phyloP scores from a whole-genome alignment of 495 filamentous ascomycete species.

The Xeromyces bisporus region DNA sequence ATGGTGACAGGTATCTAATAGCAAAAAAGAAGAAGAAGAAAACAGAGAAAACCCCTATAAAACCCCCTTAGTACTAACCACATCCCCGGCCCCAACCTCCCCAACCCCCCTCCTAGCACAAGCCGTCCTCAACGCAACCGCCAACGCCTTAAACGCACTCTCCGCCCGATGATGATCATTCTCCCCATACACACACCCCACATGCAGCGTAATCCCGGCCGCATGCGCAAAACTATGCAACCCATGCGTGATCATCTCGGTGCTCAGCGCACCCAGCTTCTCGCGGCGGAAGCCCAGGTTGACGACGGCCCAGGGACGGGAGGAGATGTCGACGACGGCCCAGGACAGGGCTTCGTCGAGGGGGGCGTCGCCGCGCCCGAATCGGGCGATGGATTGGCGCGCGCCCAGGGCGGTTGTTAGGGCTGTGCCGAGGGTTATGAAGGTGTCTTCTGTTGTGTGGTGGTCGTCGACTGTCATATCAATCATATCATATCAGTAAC shows the following conservation, averaged over 20 bases:
- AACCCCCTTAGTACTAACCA: constrained; percentile 92
- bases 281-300: constrained; percentile 69
- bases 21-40: too few species aligned
- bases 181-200: constrained; percentile 69
- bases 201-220: constrained; percentile 81
- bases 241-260: constrained; percentile 95
- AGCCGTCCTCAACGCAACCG: constrained; percentile 64
- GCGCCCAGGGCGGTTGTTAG: constrained; percentile 63
- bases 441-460: constrained; percentile 92
- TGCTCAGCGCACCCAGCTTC: constrained; percentile 83
- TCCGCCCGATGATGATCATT: constrained; percentile 97
- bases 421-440: constrained; percentile 73
- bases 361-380: constrained; percentile 78
- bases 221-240: constrained; percentile 83
- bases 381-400: constrained; percentile 67
- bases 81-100: constrained; percentile 68
- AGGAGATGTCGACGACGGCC: constrained; percentile 86
- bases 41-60: constrained; percentile 24
- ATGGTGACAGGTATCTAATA: too few species aligned
- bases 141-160: constrained; percentile 93
- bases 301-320: constrained; percentile 70
- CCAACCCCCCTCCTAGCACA: constrained; percentile 53
- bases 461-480: constrained; percentile 99
- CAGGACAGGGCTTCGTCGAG: constrained; percentile 90
- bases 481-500: too few species aligned